Base-by-base conservation (phyloP, 202 grass and related monocot genomes). In the Setaria viridis region DNA sequence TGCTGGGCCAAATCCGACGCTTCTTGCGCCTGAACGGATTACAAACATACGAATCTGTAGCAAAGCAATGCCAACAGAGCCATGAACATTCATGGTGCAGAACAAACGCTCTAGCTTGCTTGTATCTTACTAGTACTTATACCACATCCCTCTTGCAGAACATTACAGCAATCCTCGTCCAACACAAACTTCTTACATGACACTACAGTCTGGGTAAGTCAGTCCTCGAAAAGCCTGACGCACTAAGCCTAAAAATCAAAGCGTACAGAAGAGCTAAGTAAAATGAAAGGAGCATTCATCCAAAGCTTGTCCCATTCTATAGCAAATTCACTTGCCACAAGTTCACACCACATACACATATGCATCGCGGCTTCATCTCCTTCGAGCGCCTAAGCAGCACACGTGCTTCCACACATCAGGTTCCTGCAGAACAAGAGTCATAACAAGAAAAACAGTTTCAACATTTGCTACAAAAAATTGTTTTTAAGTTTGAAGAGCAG, bases 301-400 rank as follows among this genome's bases (percentile, higher is more conserved):
- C 48, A 42, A 20, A 77, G 43, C 43, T 21, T 65, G 62, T 59
- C 39, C 70, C 47, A 50, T 41, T 20, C 58, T 83, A 21, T 62
- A 81, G 89, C 85, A 91, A 91, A 84, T 71, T 71, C 70, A 80
- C 89, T 87, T 85, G 85, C 69, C 80, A 56, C 17, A 41, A 41
- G 39, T 41, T 41, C 39, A 41, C 39, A 41, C 3, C 51, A 79
- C 59, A 46, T 43, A 56, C 65, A 73, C 79, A 78, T 67, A 67
- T 30, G 7, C 39, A 59, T 58, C 41, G 29, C 19, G 15, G 3
- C 48, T 35, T 53, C 30, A 19, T 2, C 72, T 37, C 15, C 79
- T 72, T 57, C 72, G 20, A 45, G 13, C 64, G 17, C 19, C 85
- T 88, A 91, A 4, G 57, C 85, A 81, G 30, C 85, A 50, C 89